Percentiles rank a stretch among this genome's conserved stretches.
Evolutionary conservation across 306 rosid genomes (phyloP).

Genomic region (Trifolium subterraneum): DNA sequence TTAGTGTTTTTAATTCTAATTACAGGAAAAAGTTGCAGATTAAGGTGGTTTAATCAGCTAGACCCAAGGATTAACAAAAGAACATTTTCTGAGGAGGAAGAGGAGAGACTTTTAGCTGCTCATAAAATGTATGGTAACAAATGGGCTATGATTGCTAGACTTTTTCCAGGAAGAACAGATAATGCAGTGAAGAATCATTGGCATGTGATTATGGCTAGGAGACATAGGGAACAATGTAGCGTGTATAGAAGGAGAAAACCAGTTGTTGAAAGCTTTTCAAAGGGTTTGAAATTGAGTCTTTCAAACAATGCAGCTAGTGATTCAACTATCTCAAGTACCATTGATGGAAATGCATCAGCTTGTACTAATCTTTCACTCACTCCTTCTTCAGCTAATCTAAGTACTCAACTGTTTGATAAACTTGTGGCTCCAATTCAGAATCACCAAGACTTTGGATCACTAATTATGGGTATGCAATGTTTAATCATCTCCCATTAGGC

Average conservation of each 20-base stretch:
- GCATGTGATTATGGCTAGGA: constrained; percentile 93
- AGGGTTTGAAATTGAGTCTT: constrained; percentile 38
- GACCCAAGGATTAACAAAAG: constrained; percentile 81
- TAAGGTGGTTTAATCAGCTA: constrained; percentile 93
- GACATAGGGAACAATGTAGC: constrained; percentile 65
- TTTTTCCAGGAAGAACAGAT: constrained; percentile 93
- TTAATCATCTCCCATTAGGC: not conserved
- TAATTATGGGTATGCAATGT: constrained; percentile 49
- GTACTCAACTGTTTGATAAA: constrained; percentile 30
- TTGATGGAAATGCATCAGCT: constrained; percentile 69
- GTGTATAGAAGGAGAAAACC: constrained; percentile 65
- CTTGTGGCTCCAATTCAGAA: constrained; percentile 27
- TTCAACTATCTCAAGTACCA: constrained; percentile 63
- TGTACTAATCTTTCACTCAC: constrained; percentile 69
- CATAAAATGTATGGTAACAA: constrained; percentile 81
- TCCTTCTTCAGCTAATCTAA: constrained; percentile 47
- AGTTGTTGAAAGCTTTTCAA: constrained; percentile 26
- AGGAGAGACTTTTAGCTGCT: constrained; percentile 66
- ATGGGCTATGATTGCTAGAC: constrained; percentile 89
- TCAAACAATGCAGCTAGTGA: constrained; percentile 58
- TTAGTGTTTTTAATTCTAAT: not conserved
- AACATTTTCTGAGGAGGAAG: constrained; percentile 80
- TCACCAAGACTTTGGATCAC: constrained; percentile 41
- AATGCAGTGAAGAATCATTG: constrained; percentile 95
- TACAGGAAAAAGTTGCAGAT: constrained; percentile 91